Conservation (phyloP, 768 basidiomycete genomes). For the Kwoniella dejecticola region DNA sequence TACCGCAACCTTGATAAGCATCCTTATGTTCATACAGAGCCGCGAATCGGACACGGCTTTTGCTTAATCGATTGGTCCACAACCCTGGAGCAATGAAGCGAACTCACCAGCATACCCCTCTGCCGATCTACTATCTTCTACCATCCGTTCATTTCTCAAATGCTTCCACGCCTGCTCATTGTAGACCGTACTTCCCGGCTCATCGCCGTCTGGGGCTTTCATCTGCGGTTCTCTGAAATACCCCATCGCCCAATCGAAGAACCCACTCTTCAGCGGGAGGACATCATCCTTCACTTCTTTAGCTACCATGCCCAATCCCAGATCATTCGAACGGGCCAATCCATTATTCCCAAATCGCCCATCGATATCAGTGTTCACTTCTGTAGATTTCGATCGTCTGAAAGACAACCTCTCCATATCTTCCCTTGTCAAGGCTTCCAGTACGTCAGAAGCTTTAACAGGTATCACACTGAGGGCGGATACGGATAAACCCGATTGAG, state of each 20-base stretch:
- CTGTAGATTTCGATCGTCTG: conserved; percentile 59
- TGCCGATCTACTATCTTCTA: conserved; percentile 69
- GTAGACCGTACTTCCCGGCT: conserved; percentile 89
- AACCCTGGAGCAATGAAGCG: neutral
- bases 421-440: conserved; percentile 87
- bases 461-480: neutral
- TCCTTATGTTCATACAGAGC: too few relatives aligned
- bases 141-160: conserved; percentile 79
- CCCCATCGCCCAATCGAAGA: conserved; percentile 94
- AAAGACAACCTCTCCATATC: conserved; percentile 89
- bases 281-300: conserved; percentile 72
- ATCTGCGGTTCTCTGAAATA: conserved; percentile 99
- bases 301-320: conserved; percentile 56
- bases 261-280: conserved; percentile 83
- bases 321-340: conserved; percentile 57
- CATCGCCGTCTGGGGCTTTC: conserved; percentile 94
- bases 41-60: too few relatives aligned
- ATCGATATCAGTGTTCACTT: conserved; percentile 51
- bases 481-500: neutral
- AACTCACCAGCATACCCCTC: conserved; percentile 72
- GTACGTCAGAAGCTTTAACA: conserved; percentile 68
- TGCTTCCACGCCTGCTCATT: conserved; percentile 96
- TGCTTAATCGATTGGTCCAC: too few relatives aligned
- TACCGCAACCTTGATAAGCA: too few relatives aligned
- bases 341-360: conserved; percentile 57